Percentiles rank a stretch among this genome's conserved stretches.
phyloP scores from a whole-genome alignment of 106 monocot species.

The Allium cepa region DNA sequence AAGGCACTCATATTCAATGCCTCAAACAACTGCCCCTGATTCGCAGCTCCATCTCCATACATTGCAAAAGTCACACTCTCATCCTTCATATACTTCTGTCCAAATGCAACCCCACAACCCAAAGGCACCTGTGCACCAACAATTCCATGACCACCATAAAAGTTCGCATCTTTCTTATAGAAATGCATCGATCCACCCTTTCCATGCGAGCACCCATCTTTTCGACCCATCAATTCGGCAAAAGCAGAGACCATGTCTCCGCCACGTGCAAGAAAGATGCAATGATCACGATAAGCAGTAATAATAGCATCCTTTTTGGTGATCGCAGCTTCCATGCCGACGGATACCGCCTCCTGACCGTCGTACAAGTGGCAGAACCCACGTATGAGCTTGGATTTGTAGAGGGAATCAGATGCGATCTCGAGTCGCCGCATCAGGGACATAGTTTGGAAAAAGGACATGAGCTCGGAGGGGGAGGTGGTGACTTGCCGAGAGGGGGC shows the following conservation, averaged over 20 bases:
- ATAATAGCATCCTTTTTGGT: slow-evolving; percentile 71
- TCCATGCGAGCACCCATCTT: slow-evolving; percentile 56
- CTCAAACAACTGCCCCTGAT: slow-evolving; percentile 82
- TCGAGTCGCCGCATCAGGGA: slow-evolving; percentile 71
- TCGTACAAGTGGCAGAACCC: slow-evolving; percentile 52
- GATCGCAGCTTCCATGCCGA: slow-evolving; percentile 77
- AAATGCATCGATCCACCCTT: slow-evolving; percentile 93
- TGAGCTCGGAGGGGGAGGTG: slow-evolving; percentile 46
- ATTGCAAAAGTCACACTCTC: slow-evolving; percentile 55
- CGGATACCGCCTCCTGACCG: slow-evolving; percentile 66
- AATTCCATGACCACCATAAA: slow-evolving; percentile 77
- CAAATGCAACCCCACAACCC: slow-evolving; percentile 70
- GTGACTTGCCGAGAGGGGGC: slow-evolving; percentile 37
- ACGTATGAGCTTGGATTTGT: slow-evolving; percentile 78
- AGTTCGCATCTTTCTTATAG: slow-evolving; percentile 61
- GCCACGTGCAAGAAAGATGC: slow-evolving; percentile 31
- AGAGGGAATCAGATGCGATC: slow-evolving; percentile 84
- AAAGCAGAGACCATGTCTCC: neutral
- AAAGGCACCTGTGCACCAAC: slow-evolving; percentile 78
- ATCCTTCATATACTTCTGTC: slow-evolving; percentile 69
- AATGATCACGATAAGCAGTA: slow-evolving; percentile 74
- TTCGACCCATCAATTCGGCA: slow-evolving; percentile 12
- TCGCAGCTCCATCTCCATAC: slow-evolving; percentile 81
- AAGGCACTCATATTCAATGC: slow-evolving; percentile 72
- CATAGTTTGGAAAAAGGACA: slow-evolving; percentile 61